Evolutionary conservation across 257 asterid genomes (phyloP).

Genomic region (Rubia yunnanensis): DNA sequence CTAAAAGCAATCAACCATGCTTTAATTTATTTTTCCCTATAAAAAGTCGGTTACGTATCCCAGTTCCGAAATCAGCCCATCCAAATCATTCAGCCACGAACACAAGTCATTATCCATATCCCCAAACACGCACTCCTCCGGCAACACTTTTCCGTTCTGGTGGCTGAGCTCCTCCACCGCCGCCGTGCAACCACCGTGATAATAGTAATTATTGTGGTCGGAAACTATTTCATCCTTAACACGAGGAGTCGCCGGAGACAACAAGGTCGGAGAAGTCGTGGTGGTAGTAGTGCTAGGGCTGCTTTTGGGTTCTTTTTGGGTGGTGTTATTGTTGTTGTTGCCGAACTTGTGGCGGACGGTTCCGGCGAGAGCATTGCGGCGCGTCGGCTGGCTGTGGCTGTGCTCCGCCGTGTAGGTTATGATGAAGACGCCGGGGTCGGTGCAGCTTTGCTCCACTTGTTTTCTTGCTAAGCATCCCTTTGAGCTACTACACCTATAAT

Average conservation of each 20-base stretch:
- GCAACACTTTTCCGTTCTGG: conserved; percentile 4
- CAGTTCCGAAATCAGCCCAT: conserved; percentile 23
- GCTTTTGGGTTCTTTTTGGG: conserved; percentile 11
- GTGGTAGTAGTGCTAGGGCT: conserved; percentile 7
- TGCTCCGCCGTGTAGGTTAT: conserved; percentile 86
- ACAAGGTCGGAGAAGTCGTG: conserved; percentile 5
- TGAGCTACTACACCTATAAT: conserved; percentile 90
- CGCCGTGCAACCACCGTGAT: not conserved
- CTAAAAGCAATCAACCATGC: not conserved
- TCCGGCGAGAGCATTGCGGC: conserved; percentile 79
- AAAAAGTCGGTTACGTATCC: not conserved
- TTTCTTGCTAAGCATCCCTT: conserved; percentile 90
- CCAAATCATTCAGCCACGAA: conserved; percentile 55
- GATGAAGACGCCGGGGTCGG: conserved; percentile 47
- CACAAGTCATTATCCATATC: conserved; percentile 43
- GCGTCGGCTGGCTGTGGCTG: conserved; percentile 81
- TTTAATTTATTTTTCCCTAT: conserved; percentile 1
- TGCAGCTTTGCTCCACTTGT: conserved; percentile 86
- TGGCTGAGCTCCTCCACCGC: not conserved
- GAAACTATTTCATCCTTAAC: conserved; percentile 3
- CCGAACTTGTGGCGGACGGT: conserved; percentile 65
- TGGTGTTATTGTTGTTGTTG: conserved; percentile 20
- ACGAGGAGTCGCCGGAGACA: conserved; percentile 12
- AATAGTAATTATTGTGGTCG: not conserved
- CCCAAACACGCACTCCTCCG: conserved; percentile 24